Evolutionary conservation across 2,329 filamentous ascomycete genomes (phyloP).

Genomic region (Arthroderma uncinatum): DNA sequence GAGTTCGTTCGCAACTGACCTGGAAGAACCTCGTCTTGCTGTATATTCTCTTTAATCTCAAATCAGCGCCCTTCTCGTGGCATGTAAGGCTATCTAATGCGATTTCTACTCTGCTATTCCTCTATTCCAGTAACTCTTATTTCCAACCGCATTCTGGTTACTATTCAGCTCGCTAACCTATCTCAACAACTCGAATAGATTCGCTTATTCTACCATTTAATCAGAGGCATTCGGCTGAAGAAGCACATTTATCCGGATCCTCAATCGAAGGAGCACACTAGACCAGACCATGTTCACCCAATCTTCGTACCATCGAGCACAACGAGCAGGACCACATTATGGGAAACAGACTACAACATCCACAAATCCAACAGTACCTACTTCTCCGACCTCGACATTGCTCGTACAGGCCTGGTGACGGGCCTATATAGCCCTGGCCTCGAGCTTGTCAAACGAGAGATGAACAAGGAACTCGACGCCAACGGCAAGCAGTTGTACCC

Average conservation of each 20-base stretch:
- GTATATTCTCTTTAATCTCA: constrained; percentile 55
- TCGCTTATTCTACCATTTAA: constrained; percentile 48
- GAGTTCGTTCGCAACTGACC: constrained; percentile 13
- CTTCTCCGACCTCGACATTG: constrained; percentile 74
- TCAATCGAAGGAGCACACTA: constrained; percentile 28
- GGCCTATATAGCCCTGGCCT: constrained; percentile 53
- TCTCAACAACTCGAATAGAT: constrained; percentile 31
- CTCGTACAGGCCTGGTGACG: constrained; percentile 68
- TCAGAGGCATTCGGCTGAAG: constrained; percentile 44
- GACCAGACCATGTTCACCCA: constrained; percentile 40
- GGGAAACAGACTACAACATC: constrained; percentile 78
- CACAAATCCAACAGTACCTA: constrained; percentile 80
- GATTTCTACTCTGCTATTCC: neutral
- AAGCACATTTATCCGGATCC: constrained; percentile 35
- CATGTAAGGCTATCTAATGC: constrained; percentile 44
- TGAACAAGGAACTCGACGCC: constrained; percentile 39
- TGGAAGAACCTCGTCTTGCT: constrained; percentile 34
- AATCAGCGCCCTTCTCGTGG: constrained; percentile 65
- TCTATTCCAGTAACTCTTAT: neutral
- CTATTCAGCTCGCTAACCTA: constrained; percentile 22
- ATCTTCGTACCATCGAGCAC: constrained; percentile 64
- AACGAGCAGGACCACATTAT: constrained; percentile 53
- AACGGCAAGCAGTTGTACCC: constrained; percentile 40
- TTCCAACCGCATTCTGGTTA: constrained; percentile 13
- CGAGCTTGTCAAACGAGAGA: constrained; percentile 40